Conservation (phyloP, 768 basidiomycete species). For the Naganishia onofrii region DNA sequence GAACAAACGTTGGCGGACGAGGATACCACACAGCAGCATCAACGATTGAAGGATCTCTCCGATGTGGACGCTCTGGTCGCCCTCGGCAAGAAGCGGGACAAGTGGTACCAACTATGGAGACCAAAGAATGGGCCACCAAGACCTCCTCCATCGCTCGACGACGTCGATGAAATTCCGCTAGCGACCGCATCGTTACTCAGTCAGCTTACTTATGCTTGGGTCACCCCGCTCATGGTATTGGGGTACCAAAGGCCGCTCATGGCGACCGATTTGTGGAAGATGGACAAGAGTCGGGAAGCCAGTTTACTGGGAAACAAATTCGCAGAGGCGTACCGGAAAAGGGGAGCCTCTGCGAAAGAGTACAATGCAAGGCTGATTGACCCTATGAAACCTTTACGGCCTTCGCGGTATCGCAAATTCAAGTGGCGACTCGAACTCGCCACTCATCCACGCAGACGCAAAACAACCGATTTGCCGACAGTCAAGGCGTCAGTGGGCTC, state of each 20-base stretch:
- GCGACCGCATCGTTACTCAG: constrained; percentile 62
- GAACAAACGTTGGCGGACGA: background rate
- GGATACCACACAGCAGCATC: background rate
- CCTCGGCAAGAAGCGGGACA: constrained; percentile 11
- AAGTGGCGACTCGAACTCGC: constrained; percentile 50
- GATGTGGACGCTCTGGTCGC: constrained; percentile 2
- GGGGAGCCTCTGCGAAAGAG: constrained; percentile 58
- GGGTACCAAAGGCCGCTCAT: constrained; percentile 73
- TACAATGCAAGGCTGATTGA: constrained; percentile 60
- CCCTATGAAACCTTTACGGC: constrained; percentile 33
- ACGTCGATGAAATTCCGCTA: constrained; percentile 64
- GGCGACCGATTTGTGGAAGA: constrained; percentile 69
- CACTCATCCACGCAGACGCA: background rate
- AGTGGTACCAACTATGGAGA: constrained; percentile 55
- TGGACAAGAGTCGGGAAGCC: constrained; percentile 52
- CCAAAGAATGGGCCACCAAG: constrained; percentile 63
- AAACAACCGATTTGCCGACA: background rate
- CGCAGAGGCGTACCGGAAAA: constrained; percentile 59
- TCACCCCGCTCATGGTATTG: constrained; percentile 55
- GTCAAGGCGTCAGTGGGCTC: background rate
- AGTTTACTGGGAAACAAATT: constrained; percentile 59
- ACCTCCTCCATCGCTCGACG: constrained; percentile 60
- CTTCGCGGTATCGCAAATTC: constrained; percentile 9
- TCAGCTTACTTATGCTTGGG: constrained; percentile 60
- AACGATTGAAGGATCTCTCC: background rate